These are phyloP conservation scores for Hypoxylon sp. DNA, from an alignment of 2,329 filamentous ascomycete species.

Conservation along the genomic window DNA sequence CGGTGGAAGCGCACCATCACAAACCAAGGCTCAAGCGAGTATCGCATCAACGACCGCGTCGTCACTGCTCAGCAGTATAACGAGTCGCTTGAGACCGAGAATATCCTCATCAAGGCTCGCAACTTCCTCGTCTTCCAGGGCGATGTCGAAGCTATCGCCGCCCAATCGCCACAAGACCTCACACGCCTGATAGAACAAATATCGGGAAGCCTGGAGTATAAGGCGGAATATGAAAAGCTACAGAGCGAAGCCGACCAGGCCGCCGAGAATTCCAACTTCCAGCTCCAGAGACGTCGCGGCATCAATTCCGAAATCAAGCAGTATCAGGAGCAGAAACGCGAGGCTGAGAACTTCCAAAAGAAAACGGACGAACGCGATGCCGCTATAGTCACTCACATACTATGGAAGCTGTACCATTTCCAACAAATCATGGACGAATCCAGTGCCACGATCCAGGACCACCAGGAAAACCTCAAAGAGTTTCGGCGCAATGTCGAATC, in stretches of 20 bases:
- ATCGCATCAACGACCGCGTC: conserved; percentile 91
- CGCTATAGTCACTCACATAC: conserved; percentile 88
- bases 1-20: conserved; percentile 97
- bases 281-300: conserved; percentile 85
- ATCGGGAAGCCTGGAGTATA: conserved; percentile 93
- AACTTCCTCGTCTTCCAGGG: conserved; percentile 99
- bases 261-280: conserved; percentile 85
- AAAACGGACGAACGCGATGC: conserved; percentile 91
- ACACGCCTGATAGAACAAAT: conserved; percentile 97
- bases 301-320: conserved; percentile 99
- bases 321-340: conserved; percentile 95
- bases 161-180: conserved; percentile 91
- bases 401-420: conserved; percentile 97
- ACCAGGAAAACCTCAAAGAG: conserved; percentile 94
- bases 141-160: conserved; percentile 95
- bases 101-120: conserved; percentile 96
- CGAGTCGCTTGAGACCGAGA: conserved; percentile 87
- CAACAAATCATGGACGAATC: conserved; percentile 94
- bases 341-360: conserved; percentile 90
- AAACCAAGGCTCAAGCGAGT: conserved; percentile 86
- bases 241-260: conserved; percentile 87
- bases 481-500: conserved; percentile 86
- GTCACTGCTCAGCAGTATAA: conserved; percentile 95
- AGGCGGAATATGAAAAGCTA: conserved; percentile 90
- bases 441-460: conserved; percentile 86